phyloP scores from a whole-genome alignment of 805 yeast genomes.

The Lipomyces orientalis region DNA sequence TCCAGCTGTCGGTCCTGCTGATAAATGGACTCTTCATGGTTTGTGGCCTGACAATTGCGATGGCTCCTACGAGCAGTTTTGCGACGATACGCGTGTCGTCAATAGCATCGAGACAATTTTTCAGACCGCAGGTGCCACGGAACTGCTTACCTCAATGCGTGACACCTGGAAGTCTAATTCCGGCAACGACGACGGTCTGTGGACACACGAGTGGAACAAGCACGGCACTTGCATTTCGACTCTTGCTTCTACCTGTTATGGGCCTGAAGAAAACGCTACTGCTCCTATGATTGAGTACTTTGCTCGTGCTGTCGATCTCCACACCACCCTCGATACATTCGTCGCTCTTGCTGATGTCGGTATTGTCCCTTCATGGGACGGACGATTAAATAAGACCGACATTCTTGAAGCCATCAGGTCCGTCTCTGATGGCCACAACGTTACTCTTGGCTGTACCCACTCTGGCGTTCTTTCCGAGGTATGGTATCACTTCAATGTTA shows the following conservation, averaged over 20 bases:
- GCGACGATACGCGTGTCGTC: slow-evolving; percentile 66
- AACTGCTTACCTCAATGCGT: slow-evolving; percentile 62
- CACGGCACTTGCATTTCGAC: slow-evolving; percentile 94
- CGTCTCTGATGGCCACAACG: slow-evolving; percentile 56
- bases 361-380: slow-evolving; percentile 65
- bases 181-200: slow-evolving; percentile 69
- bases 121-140: slow-evolving; percentile 50
- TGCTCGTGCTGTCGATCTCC: slow-evolving; percentile 63
- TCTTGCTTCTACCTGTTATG: slow-evolving; percentile 73
- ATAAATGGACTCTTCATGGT: slow-evolving; percentile 81
- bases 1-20: slow-evolving; percentile 73
- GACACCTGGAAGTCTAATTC: slow-evolving; percentile 74
- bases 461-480: slow-evolving; percentile 60
- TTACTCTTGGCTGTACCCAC: slow-evolving; percentile 63
- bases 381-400: slow-evolving; percentile 60
- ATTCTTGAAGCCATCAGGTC: slow-evolving; percentile 42
- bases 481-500: slow-evolving; percentile 81
- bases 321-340: slow-evolving; percentile 67
- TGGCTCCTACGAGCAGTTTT: slow-evolving; percentile 80
- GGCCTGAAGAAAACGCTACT: slow-evolving; percentile 39
- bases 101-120: slow-evolving; percentile 56
- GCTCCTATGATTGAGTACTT: slow-evolving; percentile 71
- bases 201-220: slow-evolving; percentile 93
- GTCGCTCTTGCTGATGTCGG: slow-evolving; percentile 70
- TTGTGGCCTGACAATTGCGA: slow-evolving; percentile 89